Base-by-base conservation (phyloP, 2,329 filamentous ascomycete species). In the Alternaria sp. region DNA sequence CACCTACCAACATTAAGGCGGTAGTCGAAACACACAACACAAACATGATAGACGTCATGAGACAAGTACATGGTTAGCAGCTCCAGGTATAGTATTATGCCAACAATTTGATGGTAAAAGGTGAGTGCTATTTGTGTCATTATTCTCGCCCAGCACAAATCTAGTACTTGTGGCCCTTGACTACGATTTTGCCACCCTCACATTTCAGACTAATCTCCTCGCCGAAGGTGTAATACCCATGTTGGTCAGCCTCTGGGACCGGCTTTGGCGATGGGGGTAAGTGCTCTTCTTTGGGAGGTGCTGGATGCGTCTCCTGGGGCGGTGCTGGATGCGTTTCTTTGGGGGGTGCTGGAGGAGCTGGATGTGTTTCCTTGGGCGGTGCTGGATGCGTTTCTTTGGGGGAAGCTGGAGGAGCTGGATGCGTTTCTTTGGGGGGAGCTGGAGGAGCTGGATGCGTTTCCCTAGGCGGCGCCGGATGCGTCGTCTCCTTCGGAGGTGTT, bases 201-300 rank as follows among this genome's bases (percentile, higher is more conserved):
- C 65, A 67, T 26, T 67, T 67, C 10, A 67, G 60, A 19, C 49
- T 67, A 10, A 67, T 57, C 36, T 67, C 62, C 6, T 67, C 65
- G 21, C 50, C 65, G 13, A 67, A 67, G 23, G 51, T 59, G 51
- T 66, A 66, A 36, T 59, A 59, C 8, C 44, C 57, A 25, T 53
- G 32, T 32, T 54, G 28, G 21, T 59, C 49, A 12, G 60, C 56
- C n/a, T 63, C 36, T 25, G 45, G 55, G 13, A 21, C 36, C 9
- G 57, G 57, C 15, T 52, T 30, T 19, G 57, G 57, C n/a, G 17
- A 25, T 49, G 46, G 46, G 2, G 23, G 11, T n/a, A 23, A 23
- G 13, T 49, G 10, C 23, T 23, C 23, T 25, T 47, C 21, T 19
- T 44, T 36, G 53, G 32, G n/a, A 23, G 21, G 17, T 9, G 15